A percentile compares a stretch with the other conserved stretches of the same genome.
Conservation (phyloP, 257 asterid species). For the Ajuga chamaepitys region DNA sequence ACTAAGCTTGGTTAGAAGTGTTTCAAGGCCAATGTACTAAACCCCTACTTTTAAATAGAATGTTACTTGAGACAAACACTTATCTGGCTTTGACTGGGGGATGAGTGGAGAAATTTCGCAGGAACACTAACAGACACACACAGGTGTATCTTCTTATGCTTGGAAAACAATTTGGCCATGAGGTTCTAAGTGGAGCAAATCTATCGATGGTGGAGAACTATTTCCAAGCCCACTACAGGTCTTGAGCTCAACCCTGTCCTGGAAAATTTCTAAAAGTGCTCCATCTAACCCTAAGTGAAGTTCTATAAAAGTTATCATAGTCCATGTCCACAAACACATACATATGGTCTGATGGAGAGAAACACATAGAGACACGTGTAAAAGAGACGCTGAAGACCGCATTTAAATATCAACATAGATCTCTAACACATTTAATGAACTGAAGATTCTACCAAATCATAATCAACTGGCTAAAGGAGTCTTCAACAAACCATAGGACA, state of each 20-base stretch:
- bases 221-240: background rate
- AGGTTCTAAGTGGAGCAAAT: background rate
- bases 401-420: background rate
- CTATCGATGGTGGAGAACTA: background rate
- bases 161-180: background rate
- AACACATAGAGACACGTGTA: background rate
- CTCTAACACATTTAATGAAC: slow-evolving; percentile 12
- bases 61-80: background rate
- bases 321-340: background rate
- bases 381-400: background rate
- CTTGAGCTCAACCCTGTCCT: background rate
- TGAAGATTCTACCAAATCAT: slow-evolving; percentile 6
- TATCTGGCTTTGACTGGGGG: slow-evolving; percentile 3
- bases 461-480: slow-evolving; percentile 4
- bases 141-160: background rate
- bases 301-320: background rate
- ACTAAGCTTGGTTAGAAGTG: background rate
- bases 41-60: background rate
- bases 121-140: background rate
- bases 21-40: background rate
- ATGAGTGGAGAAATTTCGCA: background rate
- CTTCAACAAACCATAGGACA: slow-evolving; percentile 7
- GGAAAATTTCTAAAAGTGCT: background rate
- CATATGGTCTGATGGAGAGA: background rate
- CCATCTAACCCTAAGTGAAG: background rate